Evolutionary conservation across 2,329 filamentous ascomycete genomes (phyloP), one percentile per base, ranked within the genome.

Genomic region (Venturia oleaginea): DNA sequence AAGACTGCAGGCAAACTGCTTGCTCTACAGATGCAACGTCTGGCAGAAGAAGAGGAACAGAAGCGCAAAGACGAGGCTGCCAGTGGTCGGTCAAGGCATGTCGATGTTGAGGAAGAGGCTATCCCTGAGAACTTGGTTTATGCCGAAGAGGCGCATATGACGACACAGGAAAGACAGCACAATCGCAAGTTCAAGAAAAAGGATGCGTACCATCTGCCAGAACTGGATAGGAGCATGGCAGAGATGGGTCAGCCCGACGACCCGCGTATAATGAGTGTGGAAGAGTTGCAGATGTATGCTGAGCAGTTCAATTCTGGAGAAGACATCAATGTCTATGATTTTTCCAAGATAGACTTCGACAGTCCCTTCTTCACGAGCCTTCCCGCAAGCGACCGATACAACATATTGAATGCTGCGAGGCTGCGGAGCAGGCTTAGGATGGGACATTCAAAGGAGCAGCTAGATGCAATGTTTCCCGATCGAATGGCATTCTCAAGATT

Each of bases 261-360:
- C 75, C 93, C 93, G 3, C 84, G 95, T 19, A 93, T 99, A 70
- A 97, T 99, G 94, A 95, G 89, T 63, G 84, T 95, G 30, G 91
- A 96, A 71, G 93, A 99, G 73, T 78, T 99, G 65, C 91, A 97
- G 76, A 88, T 93, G 68, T 99, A 99, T 73, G 93, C 95, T 3
- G 83, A 88, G 62, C 92, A 97, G 68, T 97, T 97, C 71, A 86
- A 97, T 71, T 86, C 86, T 66, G 94, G 94, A 64, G 92, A 97
- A 75, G 93, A 97, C 73, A 89, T 97, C 73, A 81, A 81, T 65
- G 77, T 81, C 5, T 97, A 97, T 76, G 93, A 97, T 76, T 99
- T 99, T 73, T 95, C 90, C 72, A 97, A 97, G 76, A 99, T 99
- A 70, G 94, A 99, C 73, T 99, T 97, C 71, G 90, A 97, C 68